Percentiles rank a stretch among this genome's conserved stretches.
phyloP scores from a whole-genome alignment of 2,329 filamentous ascomycete species.

The Penicillium occitanis region DNA sequence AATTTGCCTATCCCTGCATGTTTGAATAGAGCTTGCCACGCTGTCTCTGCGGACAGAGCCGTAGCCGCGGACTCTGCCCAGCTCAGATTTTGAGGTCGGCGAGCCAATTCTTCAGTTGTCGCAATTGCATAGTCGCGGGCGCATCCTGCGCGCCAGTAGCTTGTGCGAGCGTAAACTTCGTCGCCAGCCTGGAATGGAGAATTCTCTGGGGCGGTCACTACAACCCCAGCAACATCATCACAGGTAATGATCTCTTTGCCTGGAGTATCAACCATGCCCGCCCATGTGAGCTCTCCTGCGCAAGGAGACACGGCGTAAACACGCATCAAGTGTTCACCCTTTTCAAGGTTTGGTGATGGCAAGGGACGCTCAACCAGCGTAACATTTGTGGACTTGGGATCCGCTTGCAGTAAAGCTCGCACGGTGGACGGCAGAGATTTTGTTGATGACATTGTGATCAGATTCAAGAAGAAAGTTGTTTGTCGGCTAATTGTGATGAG shows the following conservation, averaged over 20 bases:
- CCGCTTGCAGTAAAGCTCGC: background rate
- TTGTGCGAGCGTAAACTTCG: slow-evolving; percentile 40
- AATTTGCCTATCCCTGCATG: slow-evolving; percentile 31
- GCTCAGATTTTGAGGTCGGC: slow-evolving; percentile 38
- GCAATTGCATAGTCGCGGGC: slow-evolving; percentile 43
- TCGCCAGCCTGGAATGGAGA: slow-evolving; percentile 38
- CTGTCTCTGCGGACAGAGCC: slow-evolving; percentile 41
- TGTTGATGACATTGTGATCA: background rate
- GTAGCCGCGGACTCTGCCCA: slow-evolving; percentile 37
- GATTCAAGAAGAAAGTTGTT: background rate
- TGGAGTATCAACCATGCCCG: slow-evolving; percentile 31
- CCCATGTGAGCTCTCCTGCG: slow-evolving; percentile 48
- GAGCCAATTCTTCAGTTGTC: slow-evolving; percentile 38
- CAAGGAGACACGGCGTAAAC: slow-evolving; percentile 43
- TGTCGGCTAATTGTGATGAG: background rate
- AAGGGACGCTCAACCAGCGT: slow-evolving; percentile 3
- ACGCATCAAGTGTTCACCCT: slow-evolving; percentile 42
- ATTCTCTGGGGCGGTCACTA: background rate
- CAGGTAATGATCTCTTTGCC: slow-evolving; percentile 23
- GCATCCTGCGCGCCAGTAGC: slow-evolving; percentile 40
- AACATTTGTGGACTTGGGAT: background rate
- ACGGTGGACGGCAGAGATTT: background rate
- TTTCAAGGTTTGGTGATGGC: slow-evolving; percentile 28
- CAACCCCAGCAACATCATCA: background rate
- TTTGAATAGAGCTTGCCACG: slow-evolving; percentile 43